These are phyloP conservation scores for Pseudohyphozyma bogoriensis DNA, from an alignment of 768 basidiomycete species.

Conservation along the genomic window DNA sequence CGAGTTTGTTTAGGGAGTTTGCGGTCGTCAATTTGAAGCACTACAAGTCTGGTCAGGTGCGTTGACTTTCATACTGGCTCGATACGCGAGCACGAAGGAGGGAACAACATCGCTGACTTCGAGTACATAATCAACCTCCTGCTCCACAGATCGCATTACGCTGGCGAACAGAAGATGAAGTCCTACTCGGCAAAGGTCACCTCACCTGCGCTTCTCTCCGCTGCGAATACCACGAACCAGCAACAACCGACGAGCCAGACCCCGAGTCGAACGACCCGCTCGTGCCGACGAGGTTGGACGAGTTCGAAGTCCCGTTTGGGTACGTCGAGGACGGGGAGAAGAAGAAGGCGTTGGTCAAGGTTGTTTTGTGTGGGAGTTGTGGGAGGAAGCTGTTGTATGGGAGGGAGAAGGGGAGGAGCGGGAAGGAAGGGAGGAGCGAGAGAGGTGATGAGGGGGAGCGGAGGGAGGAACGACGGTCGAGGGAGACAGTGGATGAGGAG, in stretches of 20 bases:
- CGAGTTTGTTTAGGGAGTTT: slow-evolving; percentile 79
- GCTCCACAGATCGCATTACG: slow-evolving; percentile 69
- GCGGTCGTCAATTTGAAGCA: slow-evolving; percentile 90
- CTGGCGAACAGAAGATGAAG: slow-evolving; percentile 88
- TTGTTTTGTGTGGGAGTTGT: slow-evolving; percentile 72
- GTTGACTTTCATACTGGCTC: slow-evolving; percentile 28
- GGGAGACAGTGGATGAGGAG: background rate
- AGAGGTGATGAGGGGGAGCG: background rate
- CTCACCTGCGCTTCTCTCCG: slow-evolving; percentile 81
- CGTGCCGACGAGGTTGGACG: slow-evolving; percentile 43
- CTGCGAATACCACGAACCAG: slow-evolving; percentile 54
- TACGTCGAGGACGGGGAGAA: slow-evolving; percentile 67
- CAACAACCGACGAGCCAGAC: slow-evolving; percentile 6
- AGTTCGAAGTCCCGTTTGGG: slow-evolving; percentile 80
- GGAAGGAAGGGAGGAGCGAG: slow-evolving; percentile 4
- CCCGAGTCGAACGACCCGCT: slow-evolving; percentile 5
- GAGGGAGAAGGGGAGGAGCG: slow-evolving; percentile 51
- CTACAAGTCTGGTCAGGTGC: slow-evolving; percentile 79
- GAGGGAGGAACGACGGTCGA: background rate
- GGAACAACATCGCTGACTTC: no score
- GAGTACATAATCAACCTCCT: no score
- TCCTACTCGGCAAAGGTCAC: slow-evolving; percentile 73
- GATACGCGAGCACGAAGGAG: no score
- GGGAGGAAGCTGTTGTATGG: slow-evolving; percentile 80
- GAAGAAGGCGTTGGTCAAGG: slow-evolving; percentile 79